Conservation (phyloP, 371 early-diverging fungal species). For the Coemansia sp. region DNA sequence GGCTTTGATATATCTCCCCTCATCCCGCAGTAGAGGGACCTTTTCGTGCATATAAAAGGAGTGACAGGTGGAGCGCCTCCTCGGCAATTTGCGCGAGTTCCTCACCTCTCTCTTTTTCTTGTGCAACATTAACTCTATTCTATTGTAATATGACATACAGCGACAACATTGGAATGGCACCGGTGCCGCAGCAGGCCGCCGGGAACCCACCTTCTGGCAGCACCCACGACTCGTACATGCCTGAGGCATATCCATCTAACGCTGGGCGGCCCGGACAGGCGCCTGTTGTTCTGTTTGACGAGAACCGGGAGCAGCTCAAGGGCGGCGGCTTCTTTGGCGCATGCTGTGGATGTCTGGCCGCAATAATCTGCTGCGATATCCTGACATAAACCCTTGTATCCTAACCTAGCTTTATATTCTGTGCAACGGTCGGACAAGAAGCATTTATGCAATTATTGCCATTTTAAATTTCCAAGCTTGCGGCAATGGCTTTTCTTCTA, state of each 20-base stretch:
- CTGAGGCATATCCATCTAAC: neutral
- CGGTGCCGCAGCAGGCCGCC: neutral
- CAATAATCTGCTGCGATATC: conserved; percentile 1
- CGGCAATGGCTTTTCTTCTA: neutral
- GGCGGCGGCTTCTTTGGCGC: conserved; percentile 11
- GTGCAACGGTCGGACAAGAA: neutral
- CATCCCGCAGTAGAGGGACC: neutral
- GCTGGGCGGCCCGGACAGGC: neutral
- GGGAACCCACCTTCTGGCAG: neutral
- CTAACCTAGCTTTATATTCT: neutral
- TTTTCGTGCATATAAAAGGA: neutral
- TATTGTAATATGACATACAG: neutral
- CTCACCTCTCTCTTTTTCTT: neutral
- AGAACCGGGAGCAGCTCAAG: conserved; percentile 2
- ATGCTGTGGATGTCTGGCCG: conserved; percentile 1
- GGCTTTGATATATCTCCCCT: too few relatives aligned
- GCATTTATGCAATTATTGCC: neutral
- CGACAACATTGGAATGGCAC: neutral
- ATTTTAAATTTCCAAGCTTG: too few relatives aligned
- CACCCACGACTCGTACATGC: neutral
- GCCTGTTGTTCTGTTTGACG: conserved; percentile 1
- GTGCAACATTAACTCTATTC: neutral
- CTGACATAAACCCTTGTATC: neutral
- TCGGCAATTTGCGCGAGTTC: neutral
- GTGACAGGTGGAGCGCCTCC: neutral